Evolutionary conservation across 2,329 filamentous ascomycete genomes (phyloP), one percentile per base, ranked within the genome.

Genomic region (Phaeoacremonium minimum): DNA sequence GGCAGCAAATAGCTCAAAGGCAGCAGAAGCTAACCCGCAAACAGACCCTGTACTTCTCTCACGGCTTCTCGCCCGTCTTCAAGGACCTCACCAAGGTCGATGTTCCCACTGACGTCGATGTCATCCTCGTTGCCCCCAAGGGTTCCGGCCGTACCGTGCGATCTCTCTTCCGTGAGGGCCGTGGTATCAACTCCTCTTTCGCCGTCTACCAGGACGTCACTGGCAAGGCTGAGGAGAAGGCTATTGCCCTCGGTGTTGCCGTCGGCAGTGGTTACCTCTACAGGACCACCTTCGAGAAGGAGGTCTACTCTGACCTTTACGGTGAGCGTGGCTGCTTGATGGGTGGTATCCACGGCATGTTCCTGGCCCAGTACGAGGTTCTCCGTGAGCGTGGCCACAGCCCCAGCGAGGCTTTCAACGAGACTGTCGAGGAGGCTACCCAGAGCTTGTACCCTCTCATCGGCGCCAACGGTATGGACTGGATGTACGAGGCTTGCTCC

Each of bases 301-400:
- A 98, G 77, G 93, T 98, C 64, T 95, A 95, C 86, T 96, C 89
- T 46, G 93, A 97, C 73, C 84, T 98, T 53, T 98, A 98, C 78
- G 93, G 93, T 70, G 93, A 98, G 85, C 90, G 93, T 74, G 93
- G 93, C 65, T 98, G 93, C 83, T 77, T 98, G 60, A 98, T 98
- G 93, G 93, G 93, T 57, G 93, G 93, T 70, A 98, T 98, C 72
- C 93, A 98, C 81, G 93, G 93, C 66, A 98, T 98, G 93, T 98
- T 98, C 87, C 88, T 98, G 53, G 93, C 93, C 46, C 93, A 98
- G 77, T 98, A 98, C 80, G 93, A 98, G 80, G 93, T 98, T 53
- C 90, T 98, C 70, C 90, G 93, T 62, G 93, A 98, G 83, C 85
- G 87, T 55, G 93, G 93, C 70, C 93, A 98, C 84, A 86, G 79